Conservation (phyloP, 2,329 filamentous ascomycete genomes). For the Aspergillus sp. region DNA sequence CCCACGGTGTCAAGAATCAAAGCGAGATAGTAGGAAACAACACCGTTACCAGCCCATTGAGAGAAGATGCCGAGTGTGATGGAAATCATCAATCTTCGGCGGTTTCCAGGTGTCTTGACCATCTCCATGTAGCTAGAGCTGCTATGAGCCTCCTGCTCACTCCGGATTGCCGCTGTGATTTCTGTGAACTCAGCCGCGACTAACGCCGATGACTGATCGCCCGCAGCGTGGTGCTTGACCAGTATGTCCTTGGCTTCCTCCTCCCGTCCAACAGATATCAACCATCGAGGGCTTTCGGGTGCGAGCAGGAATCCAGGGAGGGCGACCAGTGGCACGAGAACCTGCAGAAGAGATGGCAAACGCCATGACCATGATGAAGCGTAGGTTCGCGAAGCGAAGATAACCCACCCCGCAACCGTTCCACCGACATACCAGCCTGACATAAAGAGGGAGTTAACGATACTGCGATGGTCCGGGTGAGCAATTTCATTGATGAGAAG, state of each 20-base stretch:
- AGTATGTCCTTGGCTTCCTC: slow-evolving; percentile 18
- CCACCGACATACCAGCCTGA: slow-evolving; percentile 33
- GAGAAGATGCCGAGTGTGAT: slow-evolving; percentile 13
- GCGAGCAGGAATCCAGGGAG: slow-evolving; percentile 18
- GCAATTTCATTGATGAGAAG: slow-evolving; percentile 48
- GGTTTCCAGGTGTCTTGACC: slow-evolving; percentile 14
- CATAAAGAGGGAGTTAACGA: slow-evolving; percentile 36
- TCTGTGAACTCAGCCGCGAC: slow-evolving; percentile 20
- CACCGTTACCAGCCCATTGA: slow-evolving; percentile 30
- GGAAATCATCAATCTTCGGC: slow-evolving; percentile 14
- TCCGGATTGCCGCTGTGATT: slow-evolving; percentile 16
- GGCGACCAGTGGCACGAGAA: slow-evolving; percentile 15
- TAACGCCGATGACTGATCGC: slow-evolving; percentile 18
- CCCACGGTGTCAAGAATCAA: slow-evolving; percentile 20
- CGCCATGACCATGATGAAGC: slow-evolving; percentile 23
- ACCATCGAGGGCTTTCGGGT: slow-evolving; percentile 24
- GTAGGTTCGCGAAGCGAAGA: slow-evolving; percentile 23
- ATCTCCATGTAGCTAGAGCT: slow-evolving; percentile 19
- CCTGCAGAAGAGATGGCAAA: slow-evolving; percentile 23
- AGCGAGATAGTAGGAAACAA: slow-evolving; percentile 20
- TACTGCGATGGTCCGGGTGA: slow-evolving; percentile 41
- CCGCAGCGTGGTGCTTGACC: slow-evolving; percentile 19
- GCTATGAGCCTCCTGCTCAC: slow-evolving; percentile 14
- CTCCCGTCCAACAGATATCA: slow-evolving; percentile 16
- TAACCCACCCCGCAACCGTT: slow-evolving; percentile 13